Conservation (phyloP, 345 rosid species). For the Raphanus sativus region DNA sequence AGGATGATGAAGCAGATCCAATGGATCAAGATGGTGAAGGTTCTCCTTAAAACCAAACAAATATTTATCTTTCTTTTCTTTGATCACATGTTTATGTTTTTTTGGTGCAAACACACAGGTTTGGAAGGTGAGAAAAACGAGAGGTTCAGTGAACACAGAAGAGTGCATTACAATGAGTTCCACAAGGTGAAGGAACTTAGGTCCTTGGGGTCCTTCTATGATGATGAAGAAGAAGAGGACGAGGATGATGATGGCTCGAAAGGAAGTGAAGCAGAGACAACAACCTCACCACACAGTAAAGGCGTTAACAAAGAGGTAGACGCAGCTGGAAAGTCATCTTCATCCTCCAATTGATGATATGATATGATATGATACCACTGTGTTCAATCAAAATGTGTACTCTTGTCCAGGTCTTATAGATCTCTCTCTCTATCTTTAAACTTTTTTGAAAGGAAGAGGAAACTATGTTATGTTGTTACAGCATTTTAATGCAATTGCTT, state of each 20-base stretch:
- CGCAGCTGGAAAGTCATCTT: constrained; percentile 33
- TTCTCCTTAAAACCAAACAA: constrained; percentile 26
- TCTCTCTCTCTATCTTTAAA: not conserved
- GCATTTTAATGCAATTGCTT: constrained; percentile 2
- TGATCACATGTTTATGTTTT: not conserved
- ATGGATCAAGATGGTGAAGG: constrained; percentile 79
- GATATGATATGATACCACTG: not conserved
- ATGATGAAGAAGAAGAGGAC: constrained; percentile 63
- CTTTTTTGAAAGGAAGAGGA: not conserved
- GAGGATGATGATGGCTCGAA: constrained; percentile 39
- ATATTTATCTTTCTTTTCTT: not conserved
- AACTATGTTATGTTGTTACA: constrained; percentile 4
- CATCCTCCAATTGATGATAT: constrained; percentile 19
- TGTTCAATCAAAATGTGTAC: constrained; percentile 14
- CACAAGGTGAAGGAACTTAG: constrained; percentile 76
- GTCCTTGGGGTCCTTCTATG: constrained; percentile 55
- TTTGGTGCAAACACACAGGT: constrained; percentile 35
- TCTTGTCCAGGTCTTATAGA: constrained; percentile 12
- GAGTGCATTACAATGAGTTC: constrained; percentile 87
- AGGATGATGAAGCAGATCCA: constrained; percentile 76
- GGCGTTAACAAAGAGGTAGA: constrained; percentile 47
- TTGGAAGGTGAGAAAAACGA: constrained; percentile 44
- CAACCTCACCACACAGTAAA: constrained; percentile 47
- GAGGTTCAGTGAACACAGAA: constrained; percentile 75
- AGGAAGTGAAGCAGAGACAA: constrained; percentile 34